phyloP scores from a whole-genome alignment of 2,329 filamentous ascomycete genomes.

The Ceratocystis ficicola region DNA sequence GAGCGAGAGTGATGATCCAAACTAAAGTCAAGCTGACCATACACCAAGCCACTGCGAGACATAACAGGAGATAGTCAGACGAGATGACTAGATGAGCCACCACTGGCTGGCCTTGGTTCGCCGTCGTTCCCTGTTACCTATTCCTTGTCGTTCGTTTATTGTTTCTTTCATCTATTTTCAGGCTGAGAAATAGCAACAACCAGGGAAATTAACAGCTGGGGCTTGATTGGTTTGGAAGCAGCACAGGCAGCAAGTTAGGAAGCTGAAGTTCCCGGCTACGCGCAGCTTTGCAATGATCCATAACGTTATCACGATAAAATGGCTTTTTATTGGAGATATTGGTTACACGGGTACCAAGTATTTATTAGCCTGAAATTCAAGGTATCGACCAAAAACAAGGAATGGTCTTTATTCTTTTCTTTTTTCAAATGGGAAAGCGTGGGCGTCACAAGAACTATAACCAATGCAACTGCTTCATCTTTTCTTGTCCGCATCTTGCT shows the following conservation, averaged over 20 bases:
- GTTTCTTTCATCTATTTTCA: no score
- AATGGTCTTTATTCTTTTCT: not conserved
- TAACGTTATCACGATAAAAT: not conserved
- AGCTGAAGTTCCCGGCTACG: slow-evolving; percentile 4
- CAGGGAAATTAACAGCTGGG: not conserved
- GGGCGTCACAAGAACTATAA: no score
- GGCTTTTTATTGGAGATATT: not conserved
- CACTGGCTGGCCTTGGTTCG: no score
- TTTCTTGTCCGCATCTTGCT: not conserved
- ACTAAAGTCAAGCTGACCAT: not conserved
- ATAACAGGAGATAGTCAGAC: not conserved
- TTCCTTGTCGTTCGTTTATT: no score
- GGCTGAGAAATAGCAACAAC: no score
- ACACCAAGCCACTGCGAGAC: not conserved
- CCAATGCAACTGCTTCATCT: no score
- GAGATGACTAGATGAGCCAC: not conserved
- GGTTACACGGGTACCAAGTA: not conserved
- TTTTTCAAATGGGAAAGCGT: not conserved
- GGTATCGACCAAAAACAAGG: not conserved
- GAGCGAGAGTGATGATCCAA: slow-evolving; percentile 15
- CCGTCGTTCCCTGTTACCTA: no score
- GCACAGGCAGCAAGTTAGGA: not conserved
- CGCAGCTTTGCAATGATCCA: slow-evolving; percentile 8
- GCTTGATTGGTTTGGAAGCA: not conserved
- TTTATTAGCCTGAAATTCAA: not conserved